Evolutionary conservation across 371 early-diverging fungal species (phyloP), one percentile per base, ranked within the genome.

Genomic region (Caulochytrium protostelioides): DNA sequence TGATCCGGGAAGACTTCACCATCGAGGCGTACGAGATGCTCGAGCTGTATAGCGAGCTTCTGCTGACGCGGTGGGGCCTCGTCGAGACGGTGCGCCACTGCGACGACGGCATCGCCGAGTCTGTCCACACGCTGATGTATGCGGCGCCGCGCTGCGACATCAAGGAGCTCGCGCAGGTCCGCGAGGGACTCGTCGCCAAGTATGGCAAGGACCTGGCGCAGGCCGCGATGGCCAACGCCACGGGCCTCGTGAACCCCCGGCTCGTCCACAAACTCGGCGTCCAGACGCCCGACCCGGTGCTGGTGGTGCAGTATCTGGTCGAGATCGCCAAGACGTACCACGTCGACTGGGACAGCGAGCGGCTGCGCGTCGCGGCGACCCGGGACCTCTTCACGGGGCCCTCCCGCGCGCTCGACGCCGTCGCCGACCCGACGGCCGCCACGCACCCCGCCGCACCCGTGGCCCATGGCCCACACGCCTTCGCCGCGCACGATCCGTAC

Each of bases 11-110:
- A 47, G 94, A 92, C 55, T 69, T 76, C 33, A 57, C 66, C 37
- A 62, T 75, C 22, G 94, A 92, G 49, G 89, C 82, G 4, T 45
- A 89, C 62, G 94, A 92, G 53, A 76, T 82, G 22, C 49, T 90
- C 28, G 83, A 86, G 46, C 66, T 87, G 13, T 82, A 79, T 39
- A 81, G 83, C 44, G 90, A 92, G 46, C 52, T 83, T 20, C 52
- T 92, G 19, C 50, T 77, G 22, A 82, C 89, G 5, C 74, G 90
- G 2, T 81, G 79, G 43, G 89, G 84, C 0, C 53, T 87, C 18
- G 33, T 92, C 21, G 87, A 86, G 40, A 64, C 72, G 42, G 61
- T 75, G 57, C 74, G 79, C 28, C 59, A 59, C 6, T 77, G 76
- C 43, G 90, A 92, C 41, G 62, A 65, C 1, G 72, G 73, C 28